These are phyloP conservation scores for Antitrichia curtipendula DNA, from an alignment of 225 moss, liverwort and hornwort species.

Conservation along the genomic window DNA sequence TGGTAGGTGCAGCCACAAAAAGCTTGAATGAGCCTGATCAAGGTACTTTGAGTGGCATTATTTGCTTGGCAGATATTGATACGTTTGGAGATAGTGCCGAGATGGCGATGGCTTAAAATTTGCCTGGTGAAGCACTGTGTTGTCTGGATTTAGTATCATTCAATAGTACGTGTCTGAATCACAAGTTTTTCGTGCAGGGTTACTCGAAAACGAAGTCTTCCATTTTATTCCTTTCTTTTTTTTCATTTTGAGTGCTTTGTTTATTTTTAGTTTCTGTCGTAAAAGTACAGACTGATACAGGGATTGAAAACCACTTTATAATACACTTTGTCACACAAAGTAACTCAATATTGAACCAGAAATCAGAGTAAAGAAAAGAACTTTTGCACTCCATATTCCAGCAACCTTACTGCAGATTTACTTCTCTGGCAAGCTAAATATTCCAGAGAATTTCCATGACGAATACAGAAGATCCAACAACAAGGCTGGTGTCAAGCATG, in stretches of 20 bases:
- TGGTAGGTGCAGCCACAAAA: neutral
- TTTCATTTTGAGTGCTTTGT: neutral
- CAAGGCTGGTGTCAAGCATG: neutral
- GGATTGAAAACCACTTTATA: neutral
- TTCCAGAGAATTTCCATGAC: neutral
- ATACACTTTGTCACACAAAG: neutral
- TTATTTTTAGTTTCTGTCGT: neutral
- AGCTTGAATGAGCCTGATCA: neutral
- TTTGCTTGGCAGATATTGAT: neutral
- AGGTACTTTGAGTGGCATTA: neutral
- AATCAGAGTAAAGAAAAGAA: neutral
- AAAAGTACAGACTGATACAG: no score
- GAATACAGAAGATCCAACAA: neutral
- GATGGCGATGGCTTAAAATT: neutral
- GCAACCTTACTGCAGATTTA: neutral
- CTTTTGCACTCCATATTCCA: no score
- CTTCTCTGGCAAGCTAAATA: neutral
- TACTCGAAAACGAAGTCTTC: neutral
- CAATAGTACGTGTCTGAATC: neutral
- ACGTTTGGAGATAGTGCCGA: neutral
- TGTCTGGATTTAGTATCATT: neutral
- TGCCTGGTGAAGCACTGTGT: neutral
- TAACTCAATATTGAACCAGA: neutral
- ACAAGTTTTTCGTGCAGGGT: neutral
- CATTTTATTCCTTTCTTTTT: neutral